Evolutionary conservation across 2,329 filamentous ascomycete genomes (phyloP), one percentile per base, ranked within the genome.

Genomic region (Cordyceps militaris): DNA sequence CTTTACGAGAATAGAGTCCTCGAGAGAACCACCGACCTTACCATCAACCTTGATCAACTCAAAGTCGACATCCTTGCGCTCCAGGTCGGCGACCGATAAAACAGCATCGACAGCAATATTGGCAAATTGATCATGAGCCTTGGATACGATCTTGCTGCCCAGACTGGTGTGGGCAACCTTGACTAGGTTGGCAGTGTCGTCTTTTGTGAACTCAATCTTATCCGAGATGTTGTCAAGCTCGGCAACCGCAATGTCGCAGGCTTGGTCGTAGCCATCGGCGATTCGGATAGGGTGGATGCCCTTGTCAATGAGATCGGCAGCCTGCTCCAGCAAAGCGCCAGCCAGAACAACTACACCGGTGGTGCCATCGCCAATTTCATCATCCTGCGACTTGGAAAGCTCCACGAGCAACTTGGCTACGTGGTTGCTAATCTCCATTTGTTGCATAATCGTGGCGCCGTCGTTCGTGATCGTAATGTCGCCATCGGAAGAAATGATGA

Each of bases 401-500:
- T 97, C 93, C 51, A 99, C 94, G 60, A 99, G 79, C 53, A 99
- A 82, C 78, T 97, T 97, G 62, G 94, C 94, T 61, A 99, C 91
- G 74, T 97, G 93, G 81, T 99, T 97, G 66, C 90, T 89, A 66
- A 99, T 93, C 78, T 99, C 94, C 94, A 99, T 99, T 82, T 96
- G 91, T 67, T 90, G 87, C 65, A 99, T 80, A 68, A 99, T 99
- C 47, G 94, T 99, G 57, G 95, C 95, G 68, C 94, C 94, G 77
- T 99, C 94, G 78, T 99, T 99, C 65, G 94, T 99, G 62, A 99
- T 91, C 61, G 94, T 99, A 73, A 99, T 99, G 75, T 99, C 94
- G 73, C 94, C 94, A 72, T 99, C 94, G 61, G 94, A 89, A 53
- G 94, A 99, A 68, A 99, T 99, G 66, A 99, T 84, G 71, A 99